Evolutionary conservation across 1,139 yeast genomes (phyloP).

Genomic region (Debaryomyces robertsiae): DNA sequence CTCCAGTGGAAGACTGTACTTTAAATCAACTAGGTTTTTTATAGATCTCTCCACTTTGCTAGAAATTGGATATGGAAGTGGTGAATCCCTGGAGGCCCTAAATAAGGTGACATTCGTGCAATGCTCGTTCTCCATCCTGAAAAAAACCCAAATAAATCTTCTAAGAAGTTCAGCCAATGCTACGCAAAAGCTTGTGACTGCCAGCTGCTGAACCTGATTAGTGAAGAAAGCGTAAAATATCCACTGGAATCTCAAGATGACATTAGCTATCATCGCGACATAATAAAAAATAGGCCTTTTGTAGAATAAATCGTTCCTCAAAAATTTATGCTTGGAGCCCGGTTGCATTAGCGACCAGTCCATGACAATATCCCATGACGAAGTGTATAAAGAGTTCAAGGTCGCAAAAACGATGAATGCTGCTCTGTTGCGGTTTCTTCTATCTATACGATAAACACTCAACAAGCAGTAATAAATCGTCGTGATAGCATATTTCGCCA

Average conservation of each 20-base stretch:
- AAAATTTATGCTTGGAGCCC: constrained; percentile 56
- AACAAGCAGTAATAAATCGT: constrained; percentile 72
- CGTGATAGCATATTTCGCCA: constrained; percentile 70
- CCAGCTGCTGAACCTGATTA: constrained; percentile 81
- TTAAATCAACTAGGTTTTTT: constrained; percentile 40
- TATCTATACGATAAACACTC: constrained; percentile 75
- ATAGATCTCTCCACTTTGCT: constrained; percentile 42
- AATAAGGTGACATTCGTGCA: constrained; percentile 82
- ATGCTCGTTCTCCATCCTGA: constrained; percentile 96
- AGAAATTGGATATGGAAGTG: constrained; percentile 72
- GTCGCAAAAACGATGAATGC: constrained; percentile 74
- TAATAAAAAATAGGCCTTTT: constrained; percentile 65
- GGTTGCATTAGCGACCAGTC: constrained; percentile 89
- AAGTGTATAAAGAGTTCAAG: constrained; percentile 67
- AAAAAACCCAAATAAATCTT: constrained; percentile 83
- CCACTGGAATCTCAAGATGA: constrained; percentile 86
- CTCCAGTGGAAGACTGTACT: constrained; percentile 22
- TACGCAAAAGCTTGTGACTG: constrained; percentile 81
- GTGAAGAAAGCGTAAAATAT: constrained; percentile 76
- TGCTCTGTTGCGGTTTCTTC: constrained; percentile 44
- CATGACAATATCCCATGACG: constrained; percentile 90
- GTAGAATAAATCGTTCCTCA: constrained; percentile 74
- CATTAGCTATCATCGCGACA: constrained; percentile 69
- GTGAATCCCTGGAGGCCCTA: constrained; percentile 84
- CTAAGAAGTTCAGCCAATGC: constrained; percentile 81